Conservation (phyloP, 805 yeast genomes). For the Millerozyma miso region DNA sequence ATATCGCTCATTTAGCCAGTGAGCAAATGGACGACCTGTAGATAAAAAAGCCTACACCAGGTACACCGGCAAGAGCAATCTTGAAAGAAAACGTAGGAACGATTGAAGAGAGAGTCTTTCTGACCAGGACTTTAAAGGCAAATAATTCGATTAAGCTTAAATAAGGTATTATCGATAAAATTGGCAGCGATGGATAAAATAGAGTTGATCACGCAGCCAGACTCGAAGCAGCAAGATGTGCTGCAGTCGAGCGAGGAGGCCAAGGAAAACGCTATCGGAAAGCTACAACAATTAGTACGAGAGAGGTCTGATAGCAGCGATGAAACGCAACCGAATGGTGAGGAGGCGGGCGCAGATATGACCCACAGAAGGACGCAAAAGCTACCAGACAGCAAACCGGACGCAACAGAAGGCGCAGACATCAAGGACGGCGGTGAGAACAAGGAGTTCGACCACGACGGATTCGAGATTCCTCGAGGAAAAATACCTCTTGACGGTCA, state of each 20-base stretch:
- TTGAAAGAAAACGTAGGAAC: neutral
- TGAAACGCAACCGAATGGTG: conserved; percentile 10
- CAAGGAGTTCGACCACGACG: conserved; percentile 25
- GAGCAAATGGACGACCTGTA: neutral
- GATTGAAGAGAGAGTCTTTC: neutral
- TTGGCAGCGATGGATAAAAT: conserved; percentile 17
- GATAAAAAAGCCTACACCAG: neutral
- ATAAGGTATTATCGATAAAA: too few relatives aligned
- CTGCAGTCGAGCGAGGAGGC: conserved; percentile 1
- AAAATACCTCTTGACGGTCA: conserved; percentile 40
- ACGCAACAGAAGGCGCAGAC: neutral
- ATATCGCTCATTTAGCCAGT: neutral
- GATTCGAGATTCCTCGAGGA: conserved; percentile 34
- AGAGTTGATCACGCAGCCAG: conserved; percentile 22
- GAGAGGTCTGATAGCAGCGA: conserved; percentile 5
- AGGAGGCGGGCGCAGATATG: neutral
- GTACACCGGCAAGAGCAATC: neutral
- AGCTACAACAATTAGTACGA: conserved; percentile 22
- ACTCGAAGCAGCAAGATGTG: conserved; percentile 13
- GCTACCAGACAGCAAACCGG: neutral
- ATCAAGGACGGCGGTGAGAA: conserved; percentile 1
- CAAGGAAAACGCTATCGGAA: conserved; percentile 16
- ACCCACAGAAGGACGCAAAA: neutral
- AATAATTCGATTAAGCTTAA: too few relatives aligned
- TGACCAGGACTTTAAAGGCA: neutral